These are phyloP conservation scores for Fusarium neocosmosporiellum DNA, from an alignment of 2,329 filamentous ascomycete genomes.

Conservation along the genomic window DNA sequence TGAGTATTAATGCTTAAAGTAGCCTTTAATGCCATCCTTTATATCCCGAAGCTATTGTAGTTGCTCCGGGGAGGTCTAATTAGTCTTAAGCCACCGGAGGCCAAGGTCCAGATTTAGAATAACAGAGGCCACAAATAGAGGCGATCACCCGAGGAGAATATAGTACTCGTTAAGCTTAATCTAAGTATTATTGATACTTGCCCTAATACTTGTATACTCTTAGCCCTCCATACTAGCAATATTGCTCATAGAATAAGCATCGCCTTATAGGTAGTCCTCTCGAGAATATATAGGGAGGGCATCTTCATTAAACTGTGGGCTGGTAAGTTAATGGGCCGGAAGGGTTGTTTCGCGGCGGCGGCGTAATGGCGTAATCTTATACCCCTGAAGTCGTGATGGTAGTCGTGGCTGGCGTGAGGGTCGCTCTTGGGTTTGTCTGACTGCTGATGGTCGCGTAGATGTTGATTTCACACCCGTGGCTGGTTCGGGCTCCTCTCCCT, in stretches of 20 bases:
- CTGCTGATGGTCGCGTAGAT: background rate
- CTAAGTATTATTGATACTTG: background rate
- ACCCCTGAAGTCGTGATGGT: background rate
- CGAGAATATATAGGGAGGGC: conserved; percentile 11
- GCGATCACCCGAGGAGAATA: conserved; percentile 3
- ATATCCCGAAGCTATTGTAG: conserved; percentile 10
- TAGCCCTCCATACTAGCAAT: conserved; percentile 4
- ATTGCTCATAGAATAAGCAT: conserved; percentile 3
- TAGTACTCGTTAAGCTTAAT: conserved; percentile 23
- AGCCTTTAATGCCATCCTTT: conserved; percentile 11
- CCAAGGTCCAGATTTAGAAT: conserved; percentile 15
- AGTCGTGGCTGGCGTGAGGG: background rate
- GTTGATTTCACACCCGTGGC: background rate
- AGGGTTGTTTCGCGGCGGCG: conserved; percentile 1
- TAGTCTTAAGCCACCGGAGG: conserved; percentile 7
- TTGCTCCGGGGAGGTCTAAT: conserved; percentile 12
- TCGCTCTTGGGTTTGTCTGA: too few species aligned
- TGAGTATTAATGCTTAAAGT: conserved; percentile 2
- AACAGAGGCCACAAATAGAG: conserved; percentile 16
- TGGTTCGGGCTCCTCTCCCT: background rate
- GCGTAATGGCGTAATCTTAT: background rate
- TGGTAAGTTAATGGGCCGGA: background rate
- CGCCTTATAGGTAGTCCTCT: conserved; percentile 8
- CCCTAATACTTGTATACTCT: background rate
- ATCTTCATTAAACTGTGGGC: conserved; percentile 10